Evolutionary conservation across 140 eudicot species (phyloP), one percentile per base, ranked within the genome.

Genomic region (Erigeron philadelphicus): DNA sequence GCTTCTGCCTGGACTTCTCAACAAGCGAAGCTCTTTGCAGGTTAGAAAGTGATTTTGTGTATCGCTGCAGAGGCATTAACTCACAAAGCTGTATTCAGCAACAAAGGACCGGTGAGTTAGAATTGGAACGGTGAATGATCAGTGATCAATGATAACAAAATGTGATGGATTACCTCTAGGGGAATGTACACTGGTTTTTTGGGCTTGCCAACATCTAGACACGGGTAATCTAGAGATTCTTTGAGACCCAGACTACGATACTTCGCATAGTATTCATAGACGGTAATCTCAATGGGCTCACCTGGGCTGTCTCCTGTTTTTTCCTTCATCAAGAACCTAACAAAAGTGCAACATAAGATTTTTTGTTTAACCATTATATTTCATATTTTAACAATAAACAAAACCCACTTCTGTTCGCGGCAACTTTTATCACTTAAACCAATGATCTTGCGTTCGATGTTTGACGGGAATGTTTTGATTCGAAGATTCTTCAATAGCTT

Each of bases 201-300:
- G 0, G 95, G 86, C 23, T 80, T 85, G 3, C 97, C 97, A 19
- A 90, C 93, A 76, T 90, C 85, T n/a, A 90, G 79, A 77, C 97
- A 90, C 4, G 97, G 97, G 1, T 64, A 71, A 64, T 87, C 81
- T 19, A 72, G 88, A 41, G 95, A 87, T 9, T 70, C 74, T 5
- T 19, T 13, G 7, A 83, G 64, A 5, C 70, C 72, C 13, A 70
- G 78, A n/a, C 48, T 35, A 11, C 80, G 93, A 55, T 63, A 19
- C 0, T 76, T 72, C 1, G 80, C 93, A 67, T 75, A 90, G 77
- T 90, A 90, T 0, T 90, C 88, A 12, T 55, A 83, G 4, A 90
- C 93, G 0, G 95, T 81, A 0, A 90, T 56, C 53, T 89, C 95
- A 40, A 69, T 44, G 0, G 73, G 43, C 12, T 82, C 77, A 21